Evolutionary conservation across 164 flowering plant species (phyloP).

Genomic region (Annona squamosa): DNA sequence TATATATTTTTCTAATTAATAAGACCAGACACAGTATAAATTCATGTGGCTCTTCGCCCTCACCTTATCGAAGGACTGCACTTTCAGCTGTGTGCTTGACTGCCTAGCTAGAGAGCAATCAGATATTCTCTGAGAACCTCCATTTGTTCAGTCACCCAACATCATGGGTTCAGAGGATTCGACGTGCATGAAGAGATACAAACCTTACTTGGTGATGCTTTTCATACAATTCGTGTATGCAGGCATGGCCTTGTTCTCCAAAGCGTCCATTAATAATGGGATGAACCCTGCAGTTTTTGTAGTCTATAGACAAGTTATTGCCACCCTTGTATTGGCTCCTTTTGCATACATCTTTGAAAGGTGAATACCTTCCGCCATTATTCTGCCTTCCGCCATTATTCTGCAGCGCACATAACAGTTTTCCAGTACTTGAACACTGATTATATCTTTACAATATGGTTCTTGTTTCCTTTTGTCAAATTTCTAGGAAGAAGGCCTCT

Average conservation of each 20-base stretch:
- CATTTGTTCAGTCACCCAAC: too few species aligned
- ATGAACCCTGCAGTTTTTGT: constrained; percentile 21
- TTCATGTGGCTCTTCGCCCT: too few species aligned
- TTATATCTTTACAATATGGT: background rate
- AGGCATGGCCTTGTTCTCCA: constrained; percentile 23
- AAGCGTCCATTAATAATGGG: constrained; percentile 18
- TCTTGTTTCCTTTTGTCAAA: background rate
- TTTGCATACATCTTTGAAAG: constrained; percentile 15
- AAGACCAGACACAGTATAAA: too few species aligned
- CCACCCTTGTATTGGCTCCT: constrained; percentile 13
- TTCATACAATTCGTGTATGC: constrained; percentile 19
- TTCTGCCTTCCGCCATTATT: background rate
- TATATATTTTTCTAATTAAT: too few species aligned
- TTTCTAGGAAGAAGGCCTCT: constrained; percentile 12
- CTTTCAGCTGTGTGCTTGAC: too few species aligned
- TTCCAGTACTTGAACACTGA: background rate
- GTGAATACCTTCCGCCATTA: constrained; percentile 1
- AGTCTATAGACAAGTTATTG: constrained; percentile 20
- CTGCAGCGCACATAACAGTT: background rate
- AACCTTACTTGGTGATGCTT: constrained; percentile 16
- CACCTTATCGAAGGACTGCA: too few species aligned
- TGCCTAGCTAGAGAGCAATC: too few species aligned
- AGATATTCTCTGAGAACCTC: too few species aligned
- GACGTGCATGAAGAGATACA: background rate
- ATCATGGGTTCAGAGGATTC: too few species aligned